Evolutionary conservation across 2,329 filamentous ascomycete genomes (phyloP), one percentile per base, ranked within the genome.

Genomic region (Fusarium tjaetaba): DNA sequence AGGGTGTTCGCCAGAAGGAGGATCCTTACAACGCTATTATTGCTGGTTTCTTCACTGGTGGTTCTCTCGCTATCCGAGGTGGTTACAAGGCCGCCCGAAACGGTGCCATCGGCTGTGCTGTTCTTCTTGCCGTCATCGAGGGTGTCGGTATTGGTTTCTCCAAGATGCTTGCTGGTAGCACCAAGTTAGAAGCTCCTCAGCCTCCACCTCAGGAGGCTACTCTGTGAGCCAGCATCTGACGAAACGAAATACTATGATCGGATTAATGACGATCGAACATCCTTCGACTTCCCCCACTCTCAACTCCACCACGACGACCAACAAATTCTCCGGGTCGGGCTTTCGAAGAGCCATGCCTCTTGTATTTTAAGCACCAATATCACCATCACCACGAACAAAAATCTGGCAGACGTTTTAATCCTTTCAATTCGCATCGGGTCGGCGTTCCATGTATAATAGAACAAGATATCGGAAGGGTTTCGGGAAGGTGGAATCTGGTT

Each of bases 21-120:
- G 96, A 98, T 82, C 95, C 96, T 20, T 98, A 95, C 87, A 98
- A 98, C 85, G 95, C 95, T 79, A 98, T 99, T 82, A 97, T 96
- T 78, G 96, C 96, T 46, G 96, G 96, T 61, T 98, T 98, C 88
- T 96, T 98, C 84, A 98, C 96, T 9, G 95, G 95, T 79, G 96
- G 96, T 77, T 91, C 96, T 36, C 88, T 99, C 39, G 96, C 96
- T 58, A 92, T 98, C 72, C 91, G 96, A 85, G 96, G 96, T 79
- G 96, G 96, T 67, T 92, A 93, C 83, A 95, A 94, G 86, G 94
- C 96, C 28, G 95, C 96, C 73, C 89, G 96, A 79, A 98, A 98
- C 84, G 95, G 94, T 69, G 96, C 96, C 72, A 98, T 99, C 79
- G 96, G 96, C 77, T 98, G 96, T 83, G 96, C 94, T 32, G 93